phyloP scores from a whole-genome alignment of 1,284 basidiomycete species.

The Ganoderma lingzhi region DNA sequence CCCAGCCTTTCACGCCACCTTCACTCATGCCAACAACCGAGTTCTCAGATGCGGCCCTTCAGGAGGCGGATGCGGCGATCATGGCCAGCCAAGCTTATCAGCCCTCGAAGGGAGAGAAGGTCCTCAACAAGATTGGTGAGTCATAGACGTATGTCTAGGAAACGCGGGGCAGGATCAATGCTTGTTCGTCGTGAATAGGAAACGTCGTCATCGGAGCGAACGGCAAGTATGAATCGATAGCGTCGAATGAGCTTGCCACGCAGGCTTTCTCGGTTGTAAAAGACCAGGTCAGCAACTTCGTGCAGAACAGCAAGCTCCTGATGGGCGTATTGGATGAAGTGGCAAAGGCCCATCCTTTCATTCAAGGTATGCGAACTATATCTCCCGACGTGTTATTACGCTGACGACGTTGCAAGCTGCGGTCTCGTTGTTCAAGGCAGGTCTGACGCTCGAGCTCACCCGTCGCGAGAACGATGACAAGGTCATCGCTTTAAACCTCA shows the following conservation, averaged over 20 bases:
- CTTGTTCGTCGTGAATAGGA: neutral
- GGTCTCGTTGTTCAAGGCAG: conserved; percentile 50
- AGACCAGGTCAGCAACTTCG: conserved; percentile 17
- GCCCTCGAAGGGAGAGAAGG: conserved; percentile 3
- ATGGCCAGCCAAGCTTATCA: conserved; percentile 4
- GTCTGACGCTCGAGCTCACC: conserved; percentile 47
- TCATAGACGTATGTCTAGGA: neutral
- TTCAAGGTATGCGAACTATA: neutral
- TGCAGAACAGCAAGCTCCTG: conserved; percentile 11
- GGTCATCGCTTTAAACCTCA: conserved; percentile 46
- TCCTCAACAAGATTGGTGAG: conserved; percentile 1
- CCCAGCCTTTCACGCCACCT: neutral
- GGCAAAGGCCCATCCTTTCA: conserved; percentile 4
- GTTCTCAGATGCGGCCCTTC: conserved; percentile 9
- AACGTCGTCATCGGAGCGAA: neutral
- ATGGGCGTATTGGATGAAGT: conserved; percentile 19
- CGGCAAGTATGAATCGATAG: neutral
- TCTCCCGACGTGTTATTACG: neutral
- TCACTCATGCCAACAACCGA: neutral
- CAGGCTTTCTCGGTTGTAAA: conserved; percentile 11
- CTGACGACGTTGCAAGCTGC: conserved; percentile 38
- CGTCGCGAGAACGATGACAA: conserved; percentile 52
- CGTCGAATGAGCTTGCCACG: conserved; percentile 2
- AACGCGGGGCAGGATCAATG: neutral
- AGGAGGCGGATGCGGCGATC: conserved; percentile 13